Evolutionary conservation across 371 early-diverging fungal species (phyloP), one percentile per base, ranked within the genome.

Genomic region (Rhizopus delemar): DNA sequence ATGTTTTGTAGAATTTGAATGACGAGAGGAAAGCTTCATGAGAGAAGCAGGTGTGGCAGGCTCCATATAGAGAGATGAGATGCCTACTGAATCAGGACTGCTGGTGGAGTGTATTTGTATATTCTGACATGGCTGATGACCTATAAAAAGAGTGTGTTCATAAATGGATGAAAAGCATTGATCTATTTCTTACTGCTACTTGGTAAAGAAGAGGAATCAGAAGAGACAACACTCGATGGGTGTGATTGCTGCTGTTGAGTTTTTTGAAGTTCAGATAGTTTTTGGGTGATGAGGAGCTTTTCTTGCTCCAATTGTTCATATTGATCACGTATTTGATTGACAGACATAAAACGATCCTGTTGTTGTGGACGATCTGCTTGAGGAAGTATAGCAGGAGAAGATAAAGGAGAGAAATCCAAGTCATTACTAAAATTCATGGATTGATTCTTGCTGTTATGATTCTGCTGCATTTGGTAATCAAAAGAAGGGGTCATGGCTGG

Each of bases 41-140:
- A 88, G 58, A 8, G 85, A 85, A 0, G 83, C 78, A 12, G 86
- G 87, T 0, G 87, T 90, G 6, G 82, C 84, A 29, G 86, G 88
- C 34, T 79, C 83, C 45, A 84, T 41, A 4, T 49, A 51, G 3
- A 55, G 22, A 56, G 51, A 22, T 22, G 22, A 22, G 1, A 22
- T 22, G 22, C 22, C 22, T 22, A 22, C 2, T 22, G 22, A 22
- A 22, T 22, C 22, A 22, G 22, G 22, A 2, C 22, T 22, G 22
- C 22, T 22, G 22, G 22, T 22, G 0, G 22, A 22, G 22, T 22
- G 22, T 22, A 22, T 22, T 2, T 22, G 22, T 22, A 22, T 22
- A 22, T 22, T 22, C 22, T 22, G 22, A 22, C 22, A 22, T 2
- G 0, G 22, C 22, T 22, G 22, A 22, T 22, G 0, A 22, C 22